Conservation (phyloP, 2,329 filamentous ascomycete genomes). For the Teratosphaeria pseudoeucalypti region DNA sequence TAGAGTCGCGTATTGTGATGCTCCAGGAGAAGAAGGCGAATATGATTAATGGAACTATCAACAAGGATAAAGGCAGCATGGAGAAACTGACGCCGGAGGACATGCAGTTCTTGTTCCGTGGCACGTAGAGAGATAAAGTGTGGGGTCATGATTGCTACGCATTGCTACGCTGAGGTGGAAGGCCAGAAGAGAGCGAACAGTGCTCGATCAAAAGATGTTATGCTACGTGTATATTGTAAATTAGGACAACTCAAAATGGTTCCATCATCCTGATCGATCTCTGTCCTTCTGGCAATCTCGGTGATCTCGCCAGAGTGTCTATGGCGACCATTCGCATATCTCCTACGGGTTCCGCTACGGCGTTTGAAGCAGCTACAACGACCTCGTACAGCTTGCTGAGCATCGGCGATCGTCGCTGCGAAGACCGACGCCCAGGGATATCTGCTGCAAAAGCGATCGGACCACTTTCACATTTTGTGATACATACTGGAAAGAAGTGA, state of each 20-base stretch:
- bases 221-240: not conserved
- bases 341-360: too few species aligned
- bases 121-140: conserved; percentile 34
- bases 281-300: not conserved
- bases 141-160: not conserved
- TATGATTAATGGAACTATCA: conserved; percentile 96
- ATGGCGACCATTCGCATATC: too few species aligned
- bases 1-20: conserved; percentile 89
- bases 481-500: not conserved
- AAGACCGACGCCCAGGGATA: not conserved
- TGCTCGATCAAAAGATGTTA: not conserved
- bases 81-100: conserved; percentile 84
- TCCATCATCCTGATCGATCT: not conserved
- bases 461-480: not conserved
- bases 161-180: not conserved
- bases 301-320: not conserved
- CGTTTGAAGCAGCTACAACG: too few species aligned
- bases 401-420: not conserved
- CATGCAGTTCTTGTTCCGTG: conserved; percentile 92
- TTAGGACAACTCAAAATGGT: not conserved
- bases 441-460: not conserved
- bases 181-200: not conserved
- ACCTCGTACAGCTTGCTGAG: not conserved
- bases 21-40: conserved; percentile 98
- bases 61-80: conserved; percentile 82